Evolutionary conservation across 495 filamentous ascomycete genomes (phyloP).

Genomic region (Tuber umbilicatum): DNA sequence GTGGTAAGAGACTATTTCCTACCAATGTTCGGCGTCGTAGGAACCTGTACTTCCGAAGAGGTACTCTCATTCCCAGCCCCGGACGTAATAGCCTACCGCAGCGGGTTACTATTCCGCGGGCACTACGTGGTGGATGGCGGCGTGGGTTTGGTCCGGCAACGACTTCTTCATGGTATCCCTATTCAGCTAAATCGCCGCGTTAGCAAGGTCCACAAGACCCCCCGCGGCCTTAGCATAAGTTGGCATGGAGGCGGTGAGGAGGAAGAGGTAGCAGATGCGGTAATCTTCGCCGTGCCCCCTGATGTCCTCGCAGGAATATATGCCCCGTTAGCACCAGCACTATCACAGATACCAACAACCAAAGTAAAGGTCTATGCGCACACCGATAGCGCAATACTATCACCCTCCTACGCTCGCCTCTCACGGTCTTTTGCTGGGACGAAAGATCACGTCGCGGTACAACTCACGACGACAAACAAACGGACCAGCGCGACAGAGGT

Average conservation of each 20-base stretch:
- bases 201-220: not conserved
- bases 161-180: constrained; percentile 42
- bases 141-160: constrained; percentile 47
- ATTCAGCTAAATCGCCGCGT: constrained; percentile 33
- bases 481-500: constrained; percentile 12
- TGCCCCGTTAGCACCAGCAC: constrained; percentile 41
- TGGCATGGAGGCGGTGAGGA: constrained; percentile 3
- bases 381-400: constrained; percentile 39
- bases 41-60: constrained; percentile 51
- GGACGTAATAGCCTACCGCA: constrained; percentile 49
- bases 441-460: not conserved
- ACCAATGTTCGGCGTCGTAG: constrained; percentile 50
- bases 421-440: not conserved
- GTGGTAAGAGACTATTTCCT: constrained; percentile 49
- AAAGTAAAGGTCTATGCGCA: constrained; percentile 48
- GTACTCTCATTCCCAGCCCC: constrained; percentile 50
- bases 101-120: constrained; percentile 45
- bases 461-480: not conserved
- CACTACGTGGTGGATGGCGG: constrained; percentile 51
- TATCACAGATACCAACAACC: constrained; percentile 46
- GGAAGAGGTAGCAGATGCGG: constrained; percentile 44
- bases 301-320: constrained; percentile 46
- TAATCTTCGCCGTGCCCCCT: constrained; percentile 49
- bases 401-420: not conserved
- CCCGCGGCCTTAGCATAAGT: not conserved